A percentile compares a stretch with the other conserved stretches of the same genome.
phyloP scores from a whole-genome alignment of 1,139 yeast genomes.

The Saccharomyces pastorianus region DNA sequence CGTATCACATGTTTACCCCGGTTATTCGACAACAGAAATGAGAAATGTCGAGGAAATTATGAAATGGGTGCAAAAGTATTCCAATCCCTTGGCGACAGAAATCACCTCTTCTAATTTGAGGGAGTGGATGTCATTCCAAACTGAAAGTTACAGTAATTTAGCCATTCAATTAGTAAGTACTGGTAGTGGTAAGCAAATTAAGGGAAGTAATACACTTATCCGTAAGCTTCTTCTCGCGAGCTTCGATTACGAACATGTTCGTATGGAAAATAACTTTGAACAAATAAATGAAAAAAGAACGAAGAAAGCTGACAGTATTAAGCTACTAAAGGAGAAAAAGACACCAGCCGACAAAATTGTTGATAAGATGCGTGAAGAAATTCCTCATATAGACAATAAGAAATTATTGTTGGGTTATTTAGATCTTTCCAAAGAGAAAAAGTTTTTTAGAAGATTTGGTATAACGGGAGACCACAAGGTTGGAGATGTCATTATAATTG shows the following conservation, averaged over 20 bases:
- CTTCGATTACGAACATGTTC: slow-evolving; percentile 45
- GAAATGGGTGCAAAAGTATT: slow-evolving; percentile 41
- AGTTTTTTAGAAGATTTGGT: slow-evolving; percentile 34
- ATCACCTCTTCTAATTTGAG: slow-evolving; percentile 38
- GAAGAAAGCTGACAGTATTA: slow-evolving; percentile 39
- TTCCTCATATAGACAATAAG: slow-evolving; percentile 40
- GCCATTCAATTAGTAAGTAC: slow-evolving; percentile 48
- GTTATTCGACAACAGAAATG: slow-evolving; percentile 55
- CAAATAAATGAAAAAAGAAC: slow-evolving; percentile 36
- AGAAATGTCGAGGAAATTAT: slow-evolving; percentile 43
- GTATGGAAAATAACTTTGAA: slow-evolving; percentile 40
- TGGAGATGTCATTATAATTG: slow-evolving; percentile 42
- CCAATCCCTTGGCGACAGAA: slow-evolving; percentile 46
- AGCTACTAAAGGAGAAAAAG: slow-evolving; percentile 37
- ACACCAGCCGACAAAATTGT: slow-evolving; percentile 38
- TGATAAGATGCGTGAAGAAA: slow-evolving; percentile 41
- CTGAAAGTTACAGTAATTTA: slow-evolving; percentile 37
- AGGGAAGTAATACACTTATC: slow-evolving; percentile 27
- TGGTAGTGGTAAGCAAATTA: slow-evolving; percentile 27
- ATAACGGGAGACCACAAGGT: slow-evolving; percentile 35
- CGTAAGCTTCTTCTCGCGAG: slow-evolving; percentile 42
- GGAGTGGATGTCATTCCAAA: slow-evolving; percentile 34
- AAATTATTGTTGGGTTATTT: slow-evolving; percentile 44
- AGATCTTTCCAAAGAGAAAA: slow-evolving; percentile 39
- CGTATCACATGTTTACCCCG: slow-evolving; percentile 46